Conservation (phyloP, 2,329 filamentous ascomycete genomes). For the Fusarium musae region DNA sequence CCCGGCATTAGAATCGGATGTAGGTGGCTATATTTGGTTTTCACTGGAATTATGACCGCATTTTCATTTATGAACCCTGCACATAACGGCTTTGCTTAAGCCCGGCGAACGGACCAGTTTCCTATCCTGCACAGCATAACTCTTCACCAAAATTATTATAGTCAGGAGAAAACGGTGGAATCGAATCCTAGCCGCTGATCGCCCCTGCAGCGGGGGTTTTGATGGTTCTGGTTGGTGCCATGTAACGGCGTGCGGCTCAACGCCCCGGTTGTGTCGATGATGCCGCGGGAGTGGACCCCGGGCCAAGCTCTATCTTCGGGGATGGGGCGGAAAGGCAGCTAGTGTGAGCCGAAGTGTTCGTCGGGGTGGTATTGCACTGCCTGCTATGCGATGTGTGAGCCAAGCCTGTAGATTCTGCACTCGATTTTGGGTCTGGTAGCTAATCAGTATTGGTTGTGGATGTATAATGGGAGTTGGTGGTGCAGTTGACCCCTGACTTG, state of each 20-base stretch:
- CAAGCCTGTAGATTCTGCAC: neutral
- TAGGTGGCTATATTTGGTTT: neutral
- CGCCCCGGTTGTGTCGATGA: neutral
- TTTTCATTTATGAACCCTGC: neutral
- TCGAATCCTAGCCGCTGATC: neutral
- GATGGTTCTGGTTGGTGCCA: neutral
- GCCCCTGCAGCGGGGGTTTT: conserved; percentile 5
- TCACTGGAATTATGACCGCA: neutral
- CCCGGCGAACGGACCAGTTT: neutral
- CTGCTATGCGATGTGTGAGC: neutral
- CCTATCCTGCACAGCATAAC: neutral
- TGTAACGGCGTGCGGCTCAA: conserved; percentile 12
- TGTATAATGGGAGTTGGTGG: neutral
- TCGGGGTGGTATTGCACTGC: neutral
- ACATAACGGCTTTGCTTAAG: neutral
- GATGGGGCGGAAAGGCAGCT: neutral
- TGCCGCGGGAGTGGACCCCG: neutral
- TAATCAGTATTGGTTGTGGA: neutral
- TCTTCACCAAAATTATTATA: neutral
- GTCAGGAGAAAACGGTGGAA: neutral
- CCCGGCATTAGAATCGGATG: neutral
- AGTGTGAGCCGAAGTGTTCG: conserved; percentile 1
- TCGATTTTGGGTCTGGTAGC: neutral
- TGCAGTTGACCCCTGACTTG: neutral
- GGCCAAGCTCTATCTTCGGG: neutral